These are phyloP conservation scores for Nicotiana tomentosiformis DNA, from an alignment of 257 asterid species.

Conservation along the genomic window DNA sequence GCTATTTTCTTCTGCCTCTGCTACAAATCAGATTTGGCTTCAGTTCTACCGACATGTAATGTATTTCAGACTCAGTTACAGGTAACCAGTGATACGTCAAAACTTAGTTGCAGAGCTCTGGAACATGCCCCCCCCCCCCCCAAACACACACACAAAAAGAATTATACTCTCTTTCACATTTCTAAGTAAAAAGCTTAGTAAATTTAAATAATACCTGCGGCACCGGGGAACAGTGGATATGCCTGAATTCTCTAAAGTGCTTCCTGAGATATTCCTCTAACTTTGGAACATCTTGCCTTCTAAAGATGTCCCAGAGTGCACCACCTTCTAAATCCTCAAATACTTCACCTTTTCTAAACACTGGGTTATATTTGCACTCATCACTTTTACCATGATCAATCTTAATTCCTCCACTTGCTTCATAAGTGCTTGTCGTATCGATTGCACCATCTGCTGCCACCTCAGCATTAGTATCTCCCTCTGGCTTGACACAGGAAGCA, in stretches of 20 bases:
- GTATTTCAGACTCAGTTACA: neutral
- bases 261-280: conserved; percentile 49
- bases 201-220: conserved; percentile 38
- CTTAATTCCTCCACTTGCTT: neutral
- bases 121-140: neutral
- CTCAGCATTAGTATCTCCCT: neutral
- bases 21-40: neutral
- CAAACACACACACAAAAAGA: neutral
- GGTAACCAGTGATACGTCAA: neutral
- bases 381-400: conserved; percentile 1
- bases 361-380: neutral
- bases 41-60: neutral
- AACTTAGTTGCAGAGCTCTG: neutral
- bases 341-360: conserved; percentile 10
- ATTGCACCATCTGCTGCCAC: neutral
- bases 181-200: neutral
- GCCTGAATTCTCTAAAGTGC: conserved; percentile 40
- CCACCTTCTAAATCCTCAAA: conserved; percentile 40
- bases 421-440: neutral
- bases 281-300: conserved; percentile 76
- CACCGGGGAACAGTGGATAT: conserved; percentile 37
- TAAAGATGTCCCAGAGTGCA: conserved; percentile 94
- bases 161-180: neutral
- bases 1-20: neutral
- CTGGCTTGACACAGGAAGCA: neutral